Evolutionary conservation across 2,329 filamentous ascomycete genomes (phyloP), one percentile per base, ranked within the genome.

Genomic region (Exophiala phaeomuriformis): DNA sequence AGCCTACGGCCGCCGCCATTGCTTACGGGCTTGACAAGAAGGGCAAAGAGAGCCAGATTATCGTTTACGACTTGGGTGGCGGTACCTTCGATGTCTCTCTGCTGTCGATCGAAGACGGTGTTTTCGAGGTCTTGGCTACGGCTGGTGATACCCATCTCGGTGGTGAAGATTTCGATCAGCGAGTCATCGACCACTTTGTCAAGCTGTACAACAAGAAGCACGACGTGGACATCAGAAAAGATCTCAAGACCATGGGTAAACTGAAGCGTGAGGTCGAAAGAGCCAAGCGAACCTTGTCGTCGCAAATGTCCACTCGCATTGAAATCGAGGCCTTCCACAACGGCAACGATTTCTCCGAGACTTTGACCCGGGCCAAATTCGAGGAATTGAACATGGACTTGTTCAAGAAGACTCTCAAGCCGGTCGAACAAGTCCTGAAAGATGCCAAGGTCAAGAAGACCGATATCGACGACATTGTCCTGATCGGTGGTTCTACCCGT

Each of bases 131-230:
- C 65, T 75, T 91, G 74, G 86, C 90, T 73, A 95, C 90, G 66
- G 89, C 90, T 70, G 90, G 90, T 89, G 90, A 96, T 72, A 95
- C 90, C 66, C 90, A 95, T 74, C 83, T 96, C 65, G 90, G 90
- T 85, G 90, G 90, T 84, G 90, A 97, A 75, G 91, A 97, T 78
- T 97, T 97, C 73, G 91, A 97, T 74, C 90, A 97, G 82, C 86
- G 91, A 71, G 81, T 97, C 73, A 95, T 97, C 78, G 89, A 87
- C 80, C 81, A 91, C 83, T 89, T 97, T 71, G 85, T 86, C 79
- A 96, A 97, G 86, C 79, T 81, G 66, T 97, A 95, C 84, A 97
- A 97, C 85, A 96, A 96, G 86, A 93, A 96, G 82, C 82, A 96
- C 80, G 77, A 75, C 65, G 89, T 94, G 64, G 90, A 98, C 66